Evolutionary conservation across 495 filamentous ascomycete genomes (phyloP), one percentile per base, ranked within the genome.

Genomic region (Penicillium parvum): DNA sequence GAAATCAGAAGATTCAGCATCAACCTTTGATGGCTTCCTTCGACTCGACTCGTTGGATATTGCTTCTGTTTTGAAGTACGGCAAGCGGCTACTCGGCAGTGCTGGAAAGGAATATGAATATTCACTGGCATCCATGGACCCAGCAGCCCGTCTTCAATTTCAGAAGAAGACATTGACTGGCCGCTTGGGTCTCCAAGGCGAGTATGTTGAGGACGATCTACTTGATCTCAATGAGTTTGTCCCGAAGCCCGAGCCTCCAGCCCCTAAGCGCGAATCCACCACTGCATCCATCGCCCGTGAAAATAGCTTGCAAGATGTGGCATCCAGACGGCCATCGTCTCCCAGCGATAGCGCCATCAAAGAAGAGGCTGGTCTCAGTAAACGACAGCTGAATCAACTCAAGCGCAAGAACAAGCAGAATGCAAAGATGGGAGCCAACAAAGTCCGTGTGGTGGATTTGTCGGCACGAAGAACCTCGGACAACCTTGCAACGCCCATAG

Each of bases 381-480:
- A 89, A 43, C 82, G 92, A 10, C 92, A 97, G 58, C 74, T 95
- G 19, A 98, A 97, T 55, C 86, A 88, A 40, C 72, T 98, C 7
- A 98, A 98, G 62, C 80, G 92, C 11, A 95, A 94, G 58, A 81
- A 86, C 21, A 95, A 91, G 58, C 72, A 79, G 40, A 84, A 85
- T 54, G 88, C 88, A 7, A 90, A 88, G 58, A 82, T 86, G 57
- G 84, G 87, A 25, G 84, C 84, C 10, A 89, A 84, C 43, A 97
- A 97, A 61, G 89, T 94, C 27, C 75, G 83, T n/a, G 77, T 88
- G n/a, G 81, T 90, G 10, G 92, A 97, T 60, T 67, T 98, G 27
- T 84, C 85, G 1, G 74, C 83, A 20, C 78, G 87, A 22, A 73
- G 84, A 38, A 69, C 76, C 7, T 88, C 82, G 27, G 86, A 89